Conservation (phyloP, 495 filamentous ascomycete species). For the Lophiotrema nucula region DNA sequence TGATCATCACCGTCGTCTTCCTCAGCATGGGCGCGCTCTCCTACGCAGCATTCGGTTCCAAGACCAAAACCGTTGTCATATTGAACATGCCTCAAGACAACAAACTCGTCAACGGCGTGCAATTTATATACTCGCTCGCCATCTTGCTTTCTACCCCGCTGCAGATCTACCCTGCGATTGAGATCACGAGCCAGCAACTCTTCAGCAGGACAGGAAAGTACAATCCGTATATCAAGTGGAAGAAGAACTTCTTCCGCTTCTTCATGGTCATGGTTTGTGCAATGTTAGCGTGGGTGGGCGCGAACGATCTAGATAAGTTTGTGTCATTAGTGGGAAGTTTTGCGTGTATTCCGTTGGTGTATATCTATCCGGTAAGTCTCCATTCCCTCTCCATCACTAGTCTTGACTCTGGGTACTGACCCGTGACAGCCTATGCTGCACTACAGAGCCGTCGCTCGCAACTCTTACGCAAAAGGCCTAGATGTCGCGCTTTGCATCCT, state of each 20-base stretch:
- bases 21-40: slow-evolving; percentile 86
- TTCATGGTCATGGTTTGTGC: slow-evolving; percentile 84
- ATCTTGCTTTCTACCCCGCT: slow-evolving; percentile 91
- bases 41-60: slow-evolving; percentile 92
- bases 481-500: slow-evolving; percentile 77
- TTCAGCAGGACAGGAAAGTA: slow-evolving; percentile 89
- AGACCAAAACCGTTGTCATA: slow-evolving; percentile 92
- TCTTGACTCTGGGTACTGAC: background rate
- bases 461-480: slow-evolving; percentile 57
- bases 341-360: slow-evolving; percentile 94
- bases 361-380: slow-evolving; percentile 86
- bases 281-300: slow-evolving; percentile 84
- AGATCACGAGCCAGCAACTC: slow-evolving; percentile 68
- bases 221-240: slow-evolving; percentile 95
- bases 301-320: slow-evolving; percentile 94
- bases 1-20: slow-evolving; percentile 89
- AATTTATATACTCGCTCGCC: slow-evolving; percentile 91
- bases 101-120: slow-evolving; percentile 91
- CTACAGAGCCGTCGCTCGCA: slow-evolving; percentile 71
- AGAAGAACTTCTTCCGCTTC: slow-evolving; percentile 96
- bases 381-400: background rate
- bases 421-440: slow-evolving; percentile 76
- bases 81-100: slow-evolving; percentile 95
- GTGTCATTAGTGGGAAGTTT: slow-evolving; percentile 94
- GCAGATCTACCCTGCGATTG: slow-evolving; percentile 95